These are phyloP conservation scores for Pulicaria dysenterica DNA, from an alignment of 129 eudicot species.

Conservation along the genomic window DNA sequence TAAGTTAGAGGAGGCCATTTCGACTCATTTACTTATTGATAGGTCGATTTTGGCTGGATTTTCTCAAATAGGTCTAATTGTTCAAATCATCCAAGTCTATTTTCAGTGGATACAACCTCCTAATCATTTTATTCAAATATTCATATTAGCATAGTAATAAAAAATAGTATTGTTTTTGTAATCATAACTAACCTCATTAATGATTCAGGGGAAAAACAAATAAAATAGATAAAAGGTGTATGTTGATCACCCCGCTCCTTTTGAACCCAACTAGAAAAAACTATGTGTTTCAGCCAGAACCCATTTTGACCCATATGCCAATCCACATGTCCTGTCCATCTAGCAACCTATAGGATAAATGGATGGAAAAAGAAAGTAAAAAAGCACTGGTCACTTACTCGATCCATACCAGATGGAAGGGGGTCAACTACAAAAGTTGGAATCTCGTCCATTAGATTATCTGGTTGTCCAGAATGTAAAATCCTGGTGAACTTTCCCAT, in stretches of 20 bases:
- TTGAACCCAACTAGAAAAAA: background rate
- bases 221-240: background rate
- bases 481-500: constrained; percentile 73
- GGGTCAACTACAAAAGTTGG: constrained; percentile 74
- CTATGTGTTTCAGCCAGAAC: background rate
- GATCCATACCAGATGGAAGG: constrained; percentile 70
- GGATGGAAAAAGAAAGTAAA: background rate
- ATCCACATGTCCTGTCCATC: background rate
- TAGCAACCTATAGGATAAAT: background rate
- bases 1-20: background rate
- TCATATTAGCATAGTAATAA: no score
- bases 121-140: no score
- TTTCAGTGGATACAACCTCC: no score
- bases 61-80: background rate
- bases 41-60: background rate
- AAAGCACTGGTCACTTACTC: constrained; percentile 45
- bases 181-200: background rate
- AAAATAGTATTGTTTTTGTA: background rate
- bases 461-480: constrained; percentile 66
- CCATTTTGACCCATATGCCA: background rate
- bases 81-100: background rate
- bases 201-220: background rate
- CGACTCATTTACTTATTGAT: background rate
- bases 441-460: constrained; percentile 68
- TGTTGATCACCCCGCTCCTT: background rate